These are phyloP conservation scores for Aureococcus anophagefferens DNA, from an alignment of 108 stramenopile species.

Conservation along the genomic window DNA sequence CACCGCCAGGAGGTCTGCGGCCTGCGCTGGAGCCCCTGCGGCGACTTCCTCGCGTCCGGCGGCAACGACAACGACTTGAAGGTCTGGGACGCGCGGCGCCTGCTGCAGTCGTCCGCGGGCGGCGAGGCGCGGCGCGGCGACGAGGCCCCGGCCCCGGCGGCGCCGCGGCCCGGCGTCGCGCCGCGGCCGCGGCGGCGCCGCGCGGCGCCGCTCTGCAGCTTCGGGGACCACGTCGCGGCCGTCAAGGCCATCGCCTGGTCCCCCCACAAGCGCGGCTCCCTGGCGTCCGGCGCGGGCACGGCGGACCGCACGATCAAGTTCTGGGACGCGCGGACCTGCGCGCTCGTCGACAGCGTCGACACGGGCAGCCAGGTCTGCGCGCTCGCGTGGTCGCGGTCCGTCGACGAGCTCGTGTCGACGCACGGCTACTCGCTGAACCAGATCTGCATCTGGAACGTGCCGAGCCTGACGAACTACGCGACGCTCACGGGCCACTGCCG, in stretches of 20 bases:
- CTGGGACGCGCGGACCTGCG: conserved; percentile 88
- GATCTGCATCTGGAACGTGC: conserved; percentile 65
- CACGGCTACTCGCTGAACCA: conserved; percentile 93
- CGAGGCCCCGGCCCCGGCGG: too few species aligned
- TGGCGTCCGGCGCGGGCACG: conserved; percentile 96
- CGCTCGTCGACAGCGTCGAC: conserved; percentile 71
- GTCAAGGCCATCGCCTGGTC: conserved; percentile 99
- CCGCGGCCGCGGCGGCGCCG: not conserved
- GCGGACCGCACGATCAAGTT: conserved; percentile 95
- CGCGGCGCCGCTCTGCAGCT: too few species aligned
- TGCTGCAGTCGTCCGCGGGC: conserved; percentile 23
- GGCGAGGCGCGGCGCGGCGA: conserved; percentile 42
- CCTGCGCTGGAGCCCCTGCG: conserved; percentile 86
- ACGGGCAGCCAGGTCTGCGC: conserved; percentile 98
- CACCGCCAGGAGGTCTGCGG: conserved; percentile 98
- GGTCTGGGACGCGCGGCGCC: conserved; percentile 74
- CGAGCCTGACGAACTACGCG: conserved; percentile 86
- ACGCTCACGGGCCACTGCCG: conserved; percentile 92
- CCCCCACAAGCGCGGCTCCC: conserved; percentile 89
- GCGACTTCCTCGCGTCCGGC: conserved; percentile 74
- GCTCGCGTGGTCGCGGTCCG: conserved; percentile 86
- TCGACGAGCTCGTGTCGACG: conserved; percentile 94
- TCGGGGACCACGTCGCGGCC: conserved; percentile 88
- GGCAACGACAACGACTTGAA: conserved; percentile 97
- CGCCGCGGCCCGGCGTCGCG: too few species aligned